phyloP scores from a whole-genome alignment of 176 grass and related monocot genomes.

The Musa troglodytarum region DNA sequence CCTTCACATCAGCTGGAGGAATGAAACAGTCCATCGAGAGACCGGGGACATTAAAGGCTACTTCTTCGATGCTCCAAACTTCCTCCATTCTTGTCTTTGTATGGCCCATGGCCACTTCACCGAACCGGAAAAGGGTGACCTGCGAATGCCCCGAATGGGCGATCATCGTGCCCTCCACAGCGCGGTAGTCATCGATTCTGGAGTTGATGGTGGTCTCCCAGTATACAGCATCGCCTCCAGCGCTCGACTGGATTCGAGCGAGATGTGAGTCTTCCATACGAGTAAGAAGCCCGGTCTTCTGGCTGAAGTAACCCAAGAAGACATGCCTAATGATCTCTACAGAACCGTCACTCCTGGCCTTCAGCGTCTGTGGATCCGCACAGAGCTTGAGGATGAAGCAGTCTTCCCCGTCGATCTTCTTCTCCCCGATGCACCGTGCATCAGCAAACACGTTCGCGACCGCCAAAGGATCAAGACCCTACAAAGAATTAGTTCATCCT shows the following conservation, averaged over 20 bases:
- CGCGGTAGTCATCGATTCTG: neutral
- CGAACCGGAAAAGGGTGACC: neutral
- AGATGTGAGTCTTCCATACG: neutral
- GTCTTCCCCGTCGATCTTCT: neutral
- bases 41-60: neutral
- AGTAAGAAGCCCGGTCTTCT: conserved; percentile 2
- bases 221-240: neutral
- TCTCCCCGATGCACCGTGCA: conserved; percentile 3
- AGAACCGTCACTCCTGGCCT: neutral
- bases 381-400: conserved; percentile 7
- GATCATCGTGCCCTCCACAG: neutral
- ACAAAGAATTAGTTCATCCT: neutral
- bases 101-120: neutral
- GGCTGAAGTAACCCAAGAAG: neutral
- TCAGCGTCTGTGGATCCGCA: neutral
- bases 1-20: neutral
- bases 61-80: neutral
- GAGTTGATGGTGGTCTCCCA: conserved; percentile 5
- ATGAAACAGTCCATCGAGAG: conserved; percentile 6
- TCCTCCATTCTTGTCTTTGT: conserved; percentile 7
- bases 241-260: neutral
- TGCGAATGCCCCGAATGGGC: neutral
- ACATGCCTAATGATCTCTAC: conserved; percentile 1
- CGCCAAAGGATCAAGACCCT: conserved; percentile 1
- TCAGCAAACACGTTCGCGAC: neutral